Percentiles rank a stretch among this genome's conserved stretches.
Conservation (phyloP, 306 rosid species). For the Mucuna pruriens region DNA sequence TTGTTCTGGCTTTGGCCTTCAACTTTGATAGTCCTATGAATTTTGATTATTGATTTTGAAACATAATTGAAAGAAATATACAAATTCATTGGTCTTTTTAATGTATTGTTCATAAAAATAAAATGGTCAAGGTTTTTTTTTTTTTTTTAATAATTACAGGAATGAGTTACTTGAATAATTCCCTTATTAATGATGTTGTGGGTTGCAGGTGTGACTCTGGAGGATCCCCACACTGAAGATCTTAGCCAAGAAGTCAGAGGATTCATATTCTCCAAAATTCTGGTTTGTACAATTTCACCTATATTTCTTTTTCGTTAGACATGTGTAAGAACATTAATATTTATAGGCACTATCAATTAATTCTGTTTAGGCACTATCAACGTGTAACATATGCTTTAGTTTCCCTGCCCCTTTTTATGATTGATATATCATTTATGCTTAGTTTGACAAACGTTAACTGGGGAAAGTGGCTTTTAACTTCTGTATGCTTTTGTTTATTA, state of each 20-base stretch:
- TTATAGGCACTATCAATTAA: slow-evolving; percentile 3
- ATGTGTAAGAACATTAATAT: slow-evolving; percentile 7
- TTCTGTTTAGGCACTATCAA: too few relatives aligned
- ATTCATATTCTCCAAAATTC: slow-evolving; percentile 91
- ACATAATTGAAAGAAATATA: slow-evolving; percentile 11
- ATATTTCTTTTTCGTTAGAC: slow-evolving; percentile 24
- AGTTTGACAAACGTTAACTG: not conserved
- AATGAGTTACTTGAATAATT: slow-evolving; percentile 25
- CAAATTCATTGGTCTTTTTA: slow-evolving; percentile 1
- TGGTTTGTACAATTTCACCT: slow-evolving; percentile 64
- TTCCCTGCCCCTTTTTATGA: not conserved
- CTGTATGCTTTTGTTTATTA: not conserved
- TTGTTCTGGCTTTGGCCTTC: slow-evolving; percentile 24
- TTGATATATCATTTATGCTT: not conserved
- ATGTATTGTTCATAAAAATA: not conserved
- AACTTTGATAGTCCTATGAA: slow-evolving; percentile 16
- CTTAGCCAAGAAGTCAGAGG: slow-evolving; percentile 99
- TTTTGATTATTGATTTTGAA: slow-evolving; percentile 29
- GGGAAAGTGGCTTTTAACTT: slow-evolving; percentile 19
- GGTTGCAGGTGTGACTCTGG: slow-evolving; percentile 82
- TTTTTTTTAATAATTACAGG: not conserved
- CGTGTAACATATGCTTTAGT: not conserved
- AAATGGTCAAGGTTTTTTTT: not conserved
- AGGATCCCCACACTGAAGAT: slow-evolving; percentile 97
- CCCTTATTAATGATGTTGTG: slow-evolving; percentile 30